Evolutionary conservation across 148 eudicot genomes (phyloP).

Genomic region (Cornus florida): DNA sequence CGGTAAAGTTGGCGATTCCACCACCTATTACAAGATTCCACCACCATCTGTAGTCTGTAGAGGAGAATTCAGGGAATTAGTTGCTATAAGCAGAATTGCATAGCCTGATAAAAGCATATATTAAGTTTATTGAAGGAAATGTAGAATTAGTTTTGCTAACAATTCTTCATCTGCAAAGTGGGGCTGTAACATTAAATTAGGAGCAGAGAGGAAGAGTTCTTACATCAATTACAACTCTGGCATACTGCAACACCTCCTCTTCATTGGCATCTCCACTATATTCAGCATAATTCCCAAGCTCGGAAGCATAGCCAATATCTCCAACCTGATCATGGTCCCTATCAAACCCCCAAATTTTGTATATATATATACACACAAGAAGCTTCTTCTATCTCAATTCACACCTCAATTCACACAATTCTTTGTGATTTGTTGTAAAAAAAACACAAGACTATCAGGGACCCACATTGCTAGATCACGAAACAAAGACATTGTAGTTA

Average conservation of each 20-base stretch:
- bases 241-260: constrained; percentile 74
- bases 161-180: neutral
- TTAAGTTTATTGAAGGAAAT: no score
- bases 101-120: no score
- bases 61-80: constrained; percentile 8
- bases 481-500: no score
- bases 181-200: neutral
- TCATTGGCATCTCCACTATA: constrained; percentile 79
- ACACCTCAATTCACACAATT: no score
- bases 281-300: constrained; percentile 77
- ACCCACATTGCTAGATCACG: no score
- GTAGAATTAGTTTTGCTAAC: neutral
- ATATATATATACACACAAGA: no score
- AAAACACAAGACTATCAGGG: no score
- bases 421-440: no score
- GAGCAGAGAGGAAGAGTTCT: constrained; percentile 15
- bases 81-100: neutral
- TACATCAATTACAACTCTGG: constrained; percentile 74
- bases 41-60: no score
- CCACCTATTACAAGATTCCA: constrained; percentile 99
- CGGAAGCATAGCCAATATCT: constrained; percentile 72
- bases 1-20: constrained; percentile 98
- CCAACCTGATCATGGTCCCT: constrained; percentile 66
- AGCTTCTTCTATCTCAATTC: no score
- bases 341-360: no score